phyloP scores from a whole-genome alignment of 164 flowering plant species.

The Akebia trifoliata region DNA sequence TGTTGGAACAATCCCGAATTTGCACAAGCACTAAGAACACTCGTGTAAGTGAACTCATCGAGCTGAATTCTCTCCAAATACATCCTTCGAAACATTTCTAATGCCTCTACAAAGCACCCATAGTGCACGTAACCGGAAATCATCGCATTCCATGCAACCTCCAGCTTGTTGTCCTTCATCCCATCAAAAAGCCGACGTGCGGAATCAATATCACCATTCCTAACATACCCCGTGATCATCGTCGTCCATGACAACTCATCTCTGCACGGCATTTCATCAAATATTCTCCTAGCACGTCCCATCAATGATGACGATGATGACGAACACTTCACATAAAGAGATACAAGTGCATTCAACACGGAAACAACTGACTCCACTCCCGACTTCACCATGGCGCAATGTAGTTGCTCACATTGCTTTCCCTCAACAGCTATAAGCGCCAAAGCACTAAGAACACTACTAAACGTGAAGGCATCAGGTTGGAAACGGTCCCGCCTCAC shows the following conservation, averaged over 20 bases:
- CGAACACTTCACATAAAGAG: slow-evolving; percentile 59
- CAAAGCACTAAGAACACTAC: slow-evolving; percentile 43
- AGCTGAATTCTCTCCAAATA: slow-evolving; percentile 22
- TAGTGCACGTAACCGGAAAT: slow-evolving; percentile 56
- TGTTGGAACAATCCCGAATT: slow-evolving; percentile 27
- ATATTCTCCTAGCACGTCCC: slow-evolving; percentile 48
- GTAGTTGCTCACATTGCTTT: slow-evolving; percentile 47
- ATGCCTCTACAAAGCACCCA: slow-evolving; percentile 32
- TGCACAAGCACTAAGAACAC: slow-evolving; percentile 48
- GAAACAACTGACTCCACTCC: slow-evolving; percentile 42
- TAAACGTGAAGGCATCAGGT: slow-evolving; percentile 55
- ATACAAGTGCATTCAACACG: slow-evolving; percentile 59
- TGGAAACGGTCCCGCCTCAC: slow-evolving; percentile 36
- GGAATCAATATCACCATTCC: slow-evolving; percentile 34
- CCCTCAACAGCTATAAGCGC: slow-evolving; percentile 36
- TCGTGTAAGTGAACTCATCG: slow-evolving; percentile 53
- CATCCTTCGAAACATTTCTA: slow-evolving; percentile 43
- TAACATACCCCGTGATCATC: slow-evolving; percentile 73
- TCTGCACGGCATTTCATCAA: slow-evolving; percentile 49
- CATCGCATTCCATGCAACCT: slow-evolving; percentile 56
- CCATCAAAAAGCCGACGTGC: slow-evolving; percentile 39
- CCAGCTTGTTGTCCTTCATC: slow-evolving; percentile 35
- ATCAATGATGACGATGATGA: slow-evolving; percentile 25
- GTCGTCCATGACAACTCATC: slow-evolving; percentile 79
- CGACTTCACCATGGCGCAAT: slow-evolving; percentile 47